Conservation (phyloP, 2,329 filamentous ascomycete genomes). For the Cercospora nicotianae region DNA sequence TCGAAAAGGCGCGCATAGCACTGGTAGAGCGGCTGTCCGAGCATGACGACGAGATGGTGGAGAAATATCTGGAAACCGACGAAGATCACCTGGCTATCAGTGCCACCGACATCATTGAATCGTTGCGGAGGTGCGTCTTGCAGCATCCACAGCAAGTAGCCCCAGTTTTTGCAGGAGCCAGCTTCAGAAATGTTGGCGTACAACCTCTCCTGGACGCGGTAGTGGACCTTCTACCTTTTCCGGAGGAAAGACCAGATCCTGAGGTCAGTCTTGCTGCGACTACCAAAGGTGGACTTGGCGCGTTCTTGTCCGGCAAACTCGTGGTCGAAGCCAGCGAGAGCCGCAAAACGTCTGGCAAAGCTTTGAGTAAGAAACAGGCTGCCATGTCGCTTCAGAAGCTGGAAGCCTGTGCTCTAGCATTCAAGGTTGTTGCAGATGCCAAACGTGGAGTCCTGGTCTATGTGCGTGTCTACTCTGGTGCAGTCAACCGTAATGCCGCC, state of each 20-base stretch:
- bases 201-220: constrained; percentile 88
- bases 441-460: constrained; percentile 87
- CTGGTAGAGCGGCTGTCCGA: constrained; percentile 84
- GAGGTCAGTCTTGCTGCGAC: constrained; percentile 66
- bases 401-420: constrained; percentile 68
- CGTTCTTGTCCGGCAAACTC: constrained; percentile 44
- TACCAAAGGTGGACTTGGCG: constrained; percentile 54
- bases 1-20: constrained; percentile 71
- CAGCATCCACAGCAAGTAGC: constrained; percentile 70
- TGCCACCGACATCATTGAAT: constrained; percentile 65
- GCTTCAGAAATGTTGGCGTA: constrained; percentile 90
- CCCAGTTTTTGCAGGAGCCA: constrained; percentile 87
- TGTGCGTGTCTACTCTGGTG: constrained; percentile 86
- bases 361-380: constrained; percentile 43
- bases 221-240: constrained; percentile 81
- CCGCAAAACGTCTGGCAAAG: constrained; percentile 42
- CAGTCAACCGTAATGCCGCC: constrained; percentile 68
- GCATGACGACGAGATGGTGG: constrained; percentile 81
- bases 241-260: constrained; percentile 74
- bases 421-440: constrained; percentile 91
- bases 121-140: constrained; percentile 71
- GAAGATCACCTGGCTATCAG: constrained; percentile 70
- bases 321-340: constrained; percentile 18
- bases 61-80: constrained; percentile 75
- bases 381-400: constrained; percentile 59